A percentile compares a stretch with the other conserved stretches of the same genome.
phyloP scores from a whole-genome alignment of 768 basidiomycete genomes.

The Amanita phalloides region DNA sequence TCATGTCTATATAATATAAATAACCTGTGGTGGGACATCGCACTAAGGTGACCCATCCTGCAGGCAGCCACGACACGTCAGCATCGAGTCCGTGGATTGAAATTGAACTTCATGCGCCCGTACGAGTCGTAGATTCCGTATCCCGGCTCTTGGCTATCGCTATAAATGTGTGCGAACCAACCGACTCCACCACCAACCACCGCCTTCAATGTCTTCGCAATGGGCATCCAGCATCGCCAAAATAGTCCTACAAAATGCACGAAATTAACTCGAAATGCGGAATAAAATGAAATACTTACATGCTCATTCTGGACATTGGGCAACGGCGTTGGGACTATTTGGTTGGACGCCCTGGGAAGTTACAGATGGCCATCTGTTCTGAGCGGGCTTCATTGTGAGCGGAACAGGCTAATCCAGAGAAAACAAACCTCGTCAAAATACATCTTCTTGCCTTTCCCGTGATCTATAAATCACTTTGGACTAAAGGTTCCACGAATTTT shows the following conservation, averaged over 20 bases:
- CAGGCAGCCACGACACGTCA: no score
- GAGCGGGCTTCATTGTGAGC: not conserved
- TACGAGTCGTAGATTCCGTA: slow-evolving; percentile 42
- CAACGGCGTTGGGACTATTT: slow-evolving; percentile 34
- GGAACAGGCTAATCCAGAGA: not conserved
- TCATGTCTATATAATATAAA: no score
- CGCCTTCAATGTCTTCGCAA: slow-evolving; percentile 39
- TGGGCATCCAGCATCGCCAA: slow-evolving; percentile 37
- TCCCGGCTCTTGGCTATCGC: slow-evolving; percentile 40
- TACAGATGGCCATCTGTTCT: slow-evolving; percentile 60
- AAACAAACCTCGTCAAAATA: slow-evolving; percentile 40
- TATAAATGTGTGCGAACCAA: slow-evolving; percentile 62
- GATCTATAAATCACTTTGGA: slow-evolving; percentile 39
- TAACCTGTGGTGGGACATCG: no score
- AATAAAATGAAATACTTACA: slow-evolving; percentile 16
- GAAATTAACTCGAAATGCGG: not conserved
- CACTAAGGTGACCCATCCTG: no score
- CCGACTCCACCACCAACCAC: slow-evolving; percentile 43
- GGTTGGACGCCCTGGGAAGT: slow-evolving; percentile 41
- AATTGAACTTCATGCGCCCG: slow-evolving; percentile 37
- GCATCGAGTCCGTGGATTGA: slow-evolving; percentile 40
- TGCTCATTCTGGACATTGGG: slow-evolving; percentile 36
- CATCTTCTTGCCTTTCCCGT: slow-evolving; percentile 53
- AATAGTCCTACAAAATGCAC: slow-evolving; percentile 26
- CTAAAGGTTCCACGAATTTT: slow-evolving; percentile 41